Percentiles rank a stretch among this genome's conserved stretches.
These are phyloP conservation scores for Aegilops bicornis DNA, from an alignment of 176 grass and related monocot genomes.

Conservation along the genomic window DNA sequence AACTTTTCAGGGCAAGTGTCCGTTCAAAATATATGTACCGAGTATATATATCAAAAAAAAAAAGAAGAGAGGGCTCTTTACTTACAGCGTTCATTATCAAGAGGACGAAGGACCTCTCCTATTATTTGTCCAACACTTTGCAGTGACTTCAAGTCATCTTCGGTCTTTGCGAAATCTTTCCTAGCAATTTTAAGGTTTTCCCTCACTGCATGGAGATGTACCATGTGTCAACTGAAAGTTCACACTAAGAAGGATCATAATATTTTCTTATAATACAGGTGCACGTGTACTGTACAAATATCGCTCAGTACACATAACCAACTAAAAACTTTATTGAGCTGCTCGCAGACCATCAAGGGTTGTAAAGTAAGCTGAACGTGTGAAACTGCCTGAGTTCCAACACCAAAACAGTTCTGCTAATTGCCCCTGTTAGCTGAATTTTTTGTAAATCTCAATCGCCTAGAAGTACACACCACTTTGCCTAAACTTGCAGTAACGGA, in stretches of 20 bases:
- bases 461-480: not conserved
- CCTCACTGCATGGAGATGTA: slow-evolving; percentile 60
- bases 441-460: not conserved
- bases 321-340: not conserved
- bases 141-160: slow-evolving; percentile 96
- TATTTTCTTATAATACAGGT: not conserved
- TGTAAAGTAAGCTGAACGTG: not conserved
- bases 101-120: slow-evolving; percentile 96
- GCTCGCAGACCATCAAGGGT: not conserved
- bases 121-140: slow-evolving; percentile 99
- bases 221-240: slow-evolving; percentile 23
- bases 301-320: not conserved
- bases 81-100: slow-evolving; percentile 95
- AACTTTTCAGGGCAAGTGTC: not conserved
- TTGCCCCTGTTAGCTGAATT: not conserved
- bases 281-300: not conserved
- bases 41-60: not conserved
- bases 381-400: not conserved
- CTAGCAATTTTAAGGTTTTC: slow-evolving; percentile 84
- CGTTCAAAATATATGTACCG: not conserved
- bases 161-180: slow-evolving; percentile 88
- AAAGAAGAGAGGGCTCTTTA: not conserved
- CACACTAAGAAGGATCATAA: not conserved
- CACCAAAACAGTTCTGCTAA: not conserved
- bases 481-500: not conserved